Conservation (phyloP, 805 yeast genomes). For the Zygotorulaspora danielsina region DNA sequence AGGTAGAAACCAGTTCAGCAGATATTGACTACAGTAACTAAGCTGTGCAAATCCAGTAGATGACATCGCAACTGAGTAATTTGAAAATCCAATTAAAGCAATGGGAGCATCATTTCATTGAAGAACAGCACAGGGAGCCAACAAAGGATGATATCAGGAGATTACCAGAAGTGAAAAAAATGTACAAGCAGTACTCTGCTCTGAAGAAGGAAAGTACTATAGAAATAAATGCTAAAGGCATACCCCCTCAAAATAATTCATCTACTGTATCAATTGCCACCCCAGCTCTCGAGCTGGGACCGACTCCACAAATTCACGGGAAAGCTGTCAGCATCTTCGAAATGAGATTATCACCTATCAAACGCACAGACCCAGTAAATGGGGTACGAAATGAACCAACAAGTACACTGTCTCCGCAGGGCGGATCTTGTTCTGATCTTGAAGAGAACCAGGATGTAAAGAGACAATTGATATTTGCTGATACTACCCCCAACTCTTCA, state of each 20-base stretch:
- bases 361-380: constrained; percentile 7
- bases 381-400: neutral
- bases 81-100: constrained; percentile 45
- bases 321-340: constrained; percentile 72
- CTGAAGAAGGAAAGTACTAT: constrained; percentile 19
- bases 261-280: constrained; percentile 22
- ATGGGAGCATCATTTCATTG: constrained; percentile 51
- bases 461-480: constrained; percentile 21
- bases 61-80: constrained; percentile 9
- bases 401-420: constrained; percentile 1
- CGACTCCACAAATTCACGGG: constrained; percentile 84
- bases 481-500: constrained; percentile 19
- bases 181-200: constrained; percentile 36
- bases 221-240: neutral
- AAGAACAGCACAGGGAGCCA: constrained; percentile 43
- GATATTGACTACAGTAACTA: no score
- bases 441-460: constrained; percentile 8
- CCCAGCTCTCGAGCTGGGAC: constrained; percentile 53
- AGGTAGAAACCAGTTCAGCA: no score
- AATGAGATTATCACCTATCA: constrained; percentile 36
- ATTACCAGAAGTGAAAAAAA: constrained; percentile 34
- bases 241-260: neutral
- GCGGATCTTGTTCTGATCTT: neutral
- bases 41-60: no score
- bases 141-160: constrained; percentile 44